Conservation (phyloP, 2,329 filamentous ascomycete genomes). For the Cytospora piceicola region DNA sequence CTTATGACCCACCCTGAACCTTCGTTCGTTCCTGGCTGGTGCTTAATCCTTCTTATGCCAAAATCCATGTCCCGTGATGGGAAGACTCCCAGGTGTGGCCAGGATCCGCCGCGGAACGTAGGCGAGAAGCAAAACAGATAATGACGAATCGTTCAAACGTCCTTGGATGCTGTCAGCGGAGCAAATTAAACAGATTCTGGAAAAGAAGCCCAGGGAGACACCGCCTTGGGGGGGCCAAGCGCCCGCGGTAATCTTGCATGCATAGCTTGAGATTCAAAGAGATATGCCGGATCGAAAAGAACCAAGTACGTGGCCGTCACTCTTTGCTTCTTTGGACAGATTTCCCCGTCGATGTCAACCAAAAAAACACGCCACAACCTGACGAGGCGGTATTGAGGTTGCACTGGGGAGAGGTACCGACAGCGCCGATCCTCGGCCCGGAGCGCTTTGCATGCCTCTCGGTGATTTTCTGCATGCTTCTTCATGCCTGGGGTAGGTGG, state of each 20-base stretch:
- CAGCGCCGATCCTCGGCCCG: neutral
- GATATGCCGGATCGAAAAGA: neutral
- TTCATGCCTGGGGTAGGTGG: neutral
- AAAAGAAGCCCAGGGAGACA: neutral
- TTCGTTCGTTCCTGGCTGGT: neutral
- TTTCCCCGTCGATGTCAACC: neutral
- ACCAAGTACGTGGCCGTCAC: neutral
- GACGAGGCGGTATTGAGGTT: neutral
- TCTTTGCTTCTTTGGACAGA: neutral
- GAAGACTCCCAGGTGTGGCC: neutral
- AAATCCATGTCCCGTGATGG: neutral
- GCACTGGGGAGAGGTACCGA: neutral
- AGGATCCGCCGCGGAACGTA: neutral
- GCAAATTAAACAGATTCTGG: neutral
- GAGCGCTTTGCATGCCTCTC: neutral
- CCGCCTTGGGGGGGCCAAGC: neutral
- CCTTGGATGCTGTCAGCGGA: neutral
- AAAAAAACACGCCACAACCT: constrained; percentile 1
- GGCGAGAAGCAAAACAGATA: neutral
- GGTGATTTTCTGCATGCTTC: neutral
- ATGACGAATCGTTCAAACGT: neutral
- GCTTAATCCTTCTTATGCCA: neutral
- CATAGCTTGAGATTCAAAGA: neutral
- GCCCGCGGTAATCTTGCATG: neutral
- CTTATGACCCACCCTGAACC: neutral